Evolutionary conservation across 2,329 filamentous ascomycete genomes (phyloP), one percentile per base, ranked within the genome.

Genomic region (Microdochium paspali): DNA sequence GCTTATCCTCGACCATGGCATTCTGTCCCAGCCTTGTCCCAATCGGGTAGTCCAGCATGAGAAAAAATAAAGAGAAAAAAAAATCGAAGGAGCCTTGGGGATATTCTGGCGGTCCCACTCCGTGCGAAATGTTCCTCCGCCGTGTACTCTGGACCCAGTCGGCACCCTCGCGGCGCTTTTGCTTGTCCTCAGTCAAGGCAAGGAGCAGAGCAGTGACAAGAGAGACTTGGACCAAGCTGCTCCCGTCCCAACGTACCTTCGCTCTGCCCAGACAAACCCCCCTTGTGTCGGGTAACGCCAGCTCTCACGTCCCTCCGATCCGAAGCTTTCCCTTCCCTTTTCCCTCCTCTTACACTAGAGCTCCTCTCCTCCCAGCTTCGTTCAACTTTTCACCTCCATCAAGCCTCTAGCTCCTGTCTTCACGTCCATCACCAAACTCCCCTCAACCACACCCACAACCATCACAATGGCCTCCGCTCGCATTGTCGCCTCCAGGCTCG

Each of bases 381-480:
- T 46, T 58, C 58, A 59, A 57, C 59, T 61, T 62, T 58, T 60
- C 58, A 57, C 57, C 58, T 57, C 56, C 57, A 61, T 44, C 42
- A 24, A 44, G 23, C 59, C 58, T 61, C 61, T 69, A 68, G 69
- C 66, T 65, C 63, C 66, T 64, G 66, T 66, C 63, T 59, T 58
- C 61, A 50, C 47, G 35, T 40, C 35, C 53, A 48, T 45, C 48
- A 50, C 49, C 50, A 18, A 15, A 44, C 23, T 44, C 42, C 42
- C 23, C 42, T 44, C 42, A 10, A 44, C 42, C 35, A 40, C 51
- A 56, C 45, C 50, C 55, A 58, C 53, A 73, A 70, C 74, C 74
- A 72, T 82, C 79, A 80, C 79, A 87, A 90, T 90, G 85, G 82
- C 85, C 70, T 78, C 81, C 71, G 74, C 80, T 70, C 85, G 85